Base-by-base conservation (phyloP, 306 rosid genomes). In the Cucurbita moschata region DNA sequence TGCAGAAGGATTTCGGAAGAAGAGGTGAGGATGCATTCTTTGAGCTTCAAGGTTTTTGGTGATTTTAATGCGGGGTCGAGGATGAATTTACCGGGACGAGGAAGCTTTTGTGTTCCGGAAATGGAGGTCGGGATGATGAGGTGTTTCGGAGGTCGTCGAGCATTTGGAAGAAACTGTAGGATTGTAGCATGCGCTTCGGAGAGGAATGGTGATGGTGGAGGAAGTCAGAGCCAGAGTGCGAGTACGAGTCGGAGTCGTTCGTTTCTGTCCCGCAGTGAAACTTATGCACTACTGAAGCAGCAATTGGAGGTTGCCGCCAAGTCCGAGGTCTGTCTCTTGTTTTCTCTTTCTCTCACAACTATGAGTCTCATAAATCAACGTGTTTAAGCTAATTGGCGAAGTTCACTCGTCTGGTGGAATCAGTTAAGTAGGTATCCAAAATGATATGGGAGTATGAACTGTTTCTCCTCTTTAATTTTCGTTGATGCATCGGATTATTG, bases 221-320 rank as follows among this genome's bases (percentile, higher is more conserved):
- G 87, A 18, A 81, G 84, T 37, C 73, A 64, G 50, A 81, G 90
- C 54, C 73, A 49, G 72, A 81, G 83, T 61, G 40, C 82, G 5
- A 81, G 79, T 61, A 7, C 81, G 64, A 66, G 77, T n/a, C 39
- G 77, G 43, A 76, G 64, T 44, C 21, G 88, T 26, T 84, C 99
- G 58, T 87, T 84, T 81, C 72, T 86, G 54, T 85, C 92, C 44
- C 88, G 96, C 64, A 85, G 90, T 69, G 95, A 85, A 56, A 84
- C 95, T 37, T 89, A 91, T 42, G 99, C 96, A 4, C 79, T 91
- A 59, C 73, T 94, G 71, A 94, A 94, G 83, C 96, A 88, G 75
- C 87, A 88, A 79, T 84, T 94, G 96, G 92, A 94, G 76, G 90
- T 89, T 3, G 99, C 97, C 35, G 89, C 96, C 21, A 88, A 89